phyloP scores from a whole-genome alignment of 163 green algal genomes.

The Smithsoniella earleae region DNA sequence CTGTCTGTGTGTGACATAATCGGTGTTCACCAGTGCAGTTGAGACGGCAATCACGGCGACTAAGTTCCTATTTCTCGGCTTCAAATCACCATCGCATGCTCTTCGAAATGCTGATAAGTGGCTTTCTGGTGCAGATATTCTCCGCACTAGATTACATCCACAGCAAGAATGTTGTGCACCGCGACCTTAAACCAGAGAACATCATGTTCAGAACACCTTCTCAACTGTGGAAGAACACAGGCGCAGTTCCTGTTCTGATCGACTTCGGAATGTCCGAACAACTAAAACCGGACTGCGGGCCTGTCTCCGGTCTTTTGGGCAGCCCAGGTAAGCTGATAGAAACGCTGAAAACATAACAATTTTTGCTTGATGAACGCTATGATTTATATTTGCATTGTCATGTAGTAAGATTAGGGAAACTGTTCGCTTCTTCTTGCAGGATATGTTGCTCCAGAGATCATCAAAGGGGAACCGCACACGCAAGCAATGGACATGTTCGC shows the following conservation, averaged over 20 bases:
- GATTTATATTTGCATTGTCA: too few relatives aligned
- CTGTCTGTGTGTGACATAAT: too few relatives aligned
- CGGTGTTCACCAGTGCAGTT: too few relatives aligned
- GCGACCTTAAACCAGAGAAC: constrained; percentile 88
- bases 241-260: constrained; percentile 21
- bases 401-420: too few relatives aligned
- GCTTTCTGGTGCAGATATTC: constrained; percentile 51
- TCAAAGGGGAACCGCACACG: constrained; percentile 9
- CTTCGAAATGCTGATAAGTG: too few relatives aligned
- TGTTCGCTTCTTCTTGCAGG: too few relatives aligned
- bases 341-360: too few relatives aligned
- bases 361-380: too few relatives aligned
- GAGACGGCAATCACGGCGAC: too few relatives aligned
- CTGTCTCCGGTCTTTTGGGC: background rate
- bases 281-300: background rate
- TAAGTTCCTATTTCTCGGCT: too few relatives aligned
- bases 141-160: constrained; percentile 73
- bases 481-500: constrained; percentile 28
- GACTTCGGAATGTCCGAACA: constrained; percentile 20
- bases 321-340: background rate
- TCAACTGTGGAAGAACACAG: background rate
- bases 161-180: constrained; percentile 60
- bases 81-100: too few relatives aligned
- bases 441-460: constrained; percentile 22
- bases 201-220: constrained; percentile 41